These are phyloP conservation scores for Brettanomyces naardenensis DNA, from an alignment of 805 yeast species.

Conservation along the genomic window DNA sequence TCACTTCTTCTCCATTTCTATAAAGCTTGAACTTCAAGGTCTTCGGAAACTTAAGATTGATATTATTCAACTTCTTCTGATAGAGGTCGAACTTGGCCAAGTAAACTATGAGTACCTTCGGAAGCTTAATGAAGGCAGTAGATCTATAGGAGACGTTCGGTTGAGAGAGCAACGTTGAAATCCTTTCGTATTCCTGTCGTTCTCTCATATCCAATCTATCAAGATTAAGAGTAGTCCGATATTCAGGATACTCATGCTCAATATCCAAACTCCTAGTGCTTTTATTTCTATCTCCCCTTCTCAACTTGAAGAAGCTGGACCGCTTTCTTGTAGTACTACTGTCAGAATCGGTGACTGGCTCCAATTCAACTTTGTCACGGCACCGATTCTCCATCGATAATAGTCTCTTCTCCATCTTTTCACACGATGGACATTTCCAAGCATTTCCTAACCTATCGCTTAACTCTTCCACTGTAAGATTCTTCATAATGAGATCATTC, in stretches of 20 bases:
- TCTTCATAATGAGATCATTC: constrained; percentile 57
- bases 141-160: constrained; percentile 23
- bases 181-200: constrained; percentile 13
- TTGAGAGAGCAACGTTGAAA: constrained; percentile 12
- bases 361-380: constrained; percentile 1
- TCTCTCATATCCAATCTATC: constrained; percentile 15
- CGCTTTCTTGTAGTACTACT: constrained; percentile 13
- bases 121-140: constrained; percentile 27
- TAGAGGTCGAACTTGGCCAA: constrained; percentile 24
- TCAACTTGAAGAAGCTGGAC: constrained; percentile 23
- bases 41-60: constrained; percentile 18
- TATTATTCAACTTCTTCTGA: constrained; percentile 21
- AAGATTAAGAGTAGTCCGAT: constrained; percentile 6
- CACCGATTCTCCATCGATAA: constrained; percentile 6
- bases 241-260: too few relatives aligned
- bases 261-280: constrained; percentile 6
- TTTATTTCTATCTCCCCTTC: constrained; percentile 7
- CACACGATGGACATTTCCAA: constrained; percentile 78
- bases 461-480: constrained; percentile 55
- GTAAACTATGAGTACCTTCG: constrained; percentile 25
- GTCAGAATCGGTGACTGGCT: neutral
- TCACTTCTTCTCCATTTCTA: constrained; percentile 23
- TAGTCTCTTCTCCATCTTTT: constrained; percentile 19
- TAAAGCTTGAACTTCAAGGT: constrained; percentile 31
- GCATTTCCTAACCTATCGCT: constrained; percentile 62